Conservation (phyloP, 2,329 filamentous ascomycete species). For the Aspergillus brunneoviolaceus region DNA sequence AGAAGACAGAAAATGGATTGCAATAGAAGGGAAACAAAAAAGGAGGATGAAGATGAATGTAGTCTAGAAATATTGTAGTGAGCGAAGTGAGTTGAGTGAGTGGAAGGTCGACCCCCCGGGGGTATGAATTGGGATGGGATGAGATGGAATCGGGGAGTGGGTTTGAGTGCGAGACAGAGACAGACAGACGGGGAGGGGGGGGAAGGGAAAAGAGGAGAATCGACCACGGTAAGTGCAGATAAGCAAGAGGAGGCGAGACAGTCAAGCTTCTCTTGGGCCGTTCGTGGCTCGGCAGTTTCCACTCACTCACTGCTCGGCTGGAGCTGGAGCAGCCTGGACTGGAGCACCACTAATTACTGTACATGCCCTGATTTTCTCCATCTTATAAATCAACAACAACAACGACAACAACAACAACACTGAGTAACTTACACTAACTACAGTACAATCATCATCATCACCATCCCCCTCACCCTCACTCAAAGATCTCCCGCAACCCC, state of each 20-base stretch:
- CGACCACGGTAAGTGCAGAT: constrained; percentile 23
- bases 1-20: too few species aligned
- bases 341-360: too few species aligned
- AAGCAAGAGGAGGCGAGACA: constrained; percentile 27
- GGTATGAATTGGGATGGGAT: too few species aligned
- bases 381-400: not conserved
- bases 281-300: constrained; percentile 23
- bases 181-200: constrained; percentile 81
- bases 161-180: constrained; percentile 63
- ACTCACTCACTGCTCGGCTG: not conserved
- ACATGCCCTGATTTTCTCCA: not conserved
- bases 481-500: constrained; percentile 38
- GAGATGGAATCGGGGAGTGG: constrained; percentile 3
- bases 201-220: constrained; percentile 55
- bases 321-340: too few species aligned
- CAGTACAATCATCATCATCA: not conserved
- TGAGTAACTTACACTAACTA: too few species aligned
- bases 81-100: too few species aligned
- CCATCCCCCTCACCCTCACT: not conserved
- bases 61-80: too few species aligned
- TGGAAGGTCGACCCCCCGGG: too few species aligned
- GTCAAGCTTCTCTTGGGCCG: constrained; percentile 38
- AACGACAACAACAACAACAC: not conserved
- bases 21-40: too few species aligned
- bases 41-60: too few species aligned